Evolutionary conservation across 805 yeast genomes (phyloP).

Genomic region (Lipomyces japonicus): DNA sequence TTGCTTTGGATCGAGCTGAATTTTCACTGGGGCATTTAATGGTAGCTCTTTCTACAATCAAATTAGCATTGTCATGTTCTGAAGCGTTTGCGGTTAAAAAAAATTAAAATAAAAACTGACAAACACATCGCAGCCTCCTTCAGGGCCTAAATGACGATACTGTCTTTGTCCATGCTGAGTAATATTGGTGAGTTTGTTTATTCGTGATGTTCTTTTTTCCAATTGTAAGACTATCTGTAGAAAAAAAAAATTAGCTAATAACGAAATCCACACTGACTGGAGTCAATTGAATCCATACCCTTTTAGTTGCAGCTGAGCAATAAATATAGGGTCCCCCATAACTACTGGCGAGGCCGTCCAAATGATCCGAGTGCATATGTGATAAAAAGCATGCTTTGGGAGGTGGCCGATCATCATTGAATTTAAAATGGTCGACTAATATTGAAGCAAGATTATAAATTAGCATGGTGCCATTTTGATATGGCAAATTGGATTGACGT

Average conservation of each 20-base stretch:
- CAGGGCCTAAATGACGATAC: conserved; percentile 26
- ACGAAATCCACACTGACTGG: neutral
- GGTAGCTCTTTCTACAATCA: conserved; percentile 24
- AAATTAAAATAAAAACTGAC: neutral
- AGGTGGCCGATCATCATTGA: conserved; percentile 13
- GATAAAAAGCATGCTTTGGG: conserved; percentile 43
- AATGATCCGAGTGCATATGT: conserved; percentile 56
- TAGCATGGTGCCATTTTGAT: neutral
- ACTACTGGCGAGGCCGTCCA: conserved; percentile 45
- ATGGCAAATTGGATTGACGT: conserved; percentile 24
- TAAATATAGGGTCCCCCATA: conserved; percentile 44
- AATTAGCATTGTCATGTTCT: no score
- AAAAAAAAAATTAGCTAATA: neutral
- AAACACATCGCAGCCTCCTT: conserved; percentile 7
- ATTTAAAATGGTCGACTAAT: conserved; percentile 37
- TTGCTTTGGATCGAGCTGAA: conserved; percentile 20
- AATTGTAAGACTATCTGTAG: conserved; percentile 10
- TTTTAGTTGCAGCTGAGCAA: conserved; percentile 46
- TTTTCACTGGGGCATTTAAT: conserved; percentile 29
- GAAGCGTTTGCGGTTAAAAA: no score
- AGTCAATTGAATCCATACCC: conserved; percentile 9
- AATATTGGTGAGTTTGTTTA: conserved; percentile 12
- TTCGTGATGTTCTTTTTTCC: conserved; percentile 3
- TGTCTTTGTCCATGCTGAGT: conserved; percentile 31
- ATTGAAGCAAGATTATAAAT: neutral